Percentiles rank a stretch among this genome's conserved stretches.
phyloP scores from a whole-genome alignment of 306 rosid species.

The Ormosia emarginata region DNA sequence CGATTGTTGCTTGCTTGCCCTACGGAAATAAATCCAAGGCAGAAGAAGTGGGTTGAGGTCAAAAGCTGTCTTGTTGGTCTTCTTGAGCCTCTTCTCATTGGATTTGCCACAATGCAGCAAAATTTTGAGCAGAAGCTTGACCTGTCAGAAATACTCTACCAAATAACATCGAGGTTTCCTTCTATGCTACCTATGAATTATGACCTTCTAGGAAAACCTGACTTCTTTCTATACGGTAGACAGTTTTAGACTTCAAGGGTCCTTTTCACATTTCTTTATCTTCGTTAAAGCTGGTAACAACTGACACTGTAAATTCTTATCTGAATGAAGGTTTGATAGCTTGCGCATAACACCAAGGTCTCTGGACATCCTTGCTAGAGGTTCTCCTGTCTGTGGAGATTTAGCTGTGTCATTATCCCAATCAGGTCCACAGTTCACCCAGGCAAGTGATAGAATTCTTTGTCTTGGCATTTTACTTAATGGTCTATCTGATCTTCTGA shows the following conservation, averaged over 20 bases:
- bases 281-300: constrained; percentile 12
- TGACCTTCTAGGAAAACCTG: constrained; percentile 6
- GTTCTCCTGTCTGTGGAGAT: constrained; percentile 99
- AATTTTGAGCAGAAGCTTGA: constrained; percentile 93
- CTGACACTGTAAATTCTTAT: constrained; percentile 33
- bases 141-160: constrained; percentile 90
- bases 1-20: constrained; percentile 82
- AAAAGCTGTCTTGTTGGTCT: constrained; percentile 98
- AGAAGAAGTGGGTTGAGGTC: constrained; percentile 79
- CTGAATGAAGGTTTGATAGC: constrained; percentile 88
- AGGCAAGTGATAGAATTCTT: constrained; percentile 49
- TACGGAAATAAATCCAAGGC: constrained; percentile 83
- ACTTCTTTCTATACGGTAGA: background rate
- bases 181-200: constrained; percentile 15
- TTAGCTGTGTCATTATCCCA: constrained; percentile 97
- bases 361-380: constrained; percentile 91
- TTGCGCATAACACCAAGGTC: constrained; percentile 95
- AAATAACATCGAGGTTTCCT: constrained; percentile 90
- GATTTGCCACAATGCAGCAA: constrained; percentile 97
- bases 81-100: constrained; percentile 97
- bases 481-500: constrained; percentile 28
- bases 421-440: constrained; percentile 98
- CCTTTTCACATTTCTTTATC: constrained; percentile 25
- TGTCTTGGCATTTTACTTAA: constrained; percentile 15
- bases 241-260: constrained; percentile 1